These are phyloP conservation scores for Chlamydomonas applanata DNA, from an alignment of 139 green algal genomes.

Conservation along the genomic window DNA sequence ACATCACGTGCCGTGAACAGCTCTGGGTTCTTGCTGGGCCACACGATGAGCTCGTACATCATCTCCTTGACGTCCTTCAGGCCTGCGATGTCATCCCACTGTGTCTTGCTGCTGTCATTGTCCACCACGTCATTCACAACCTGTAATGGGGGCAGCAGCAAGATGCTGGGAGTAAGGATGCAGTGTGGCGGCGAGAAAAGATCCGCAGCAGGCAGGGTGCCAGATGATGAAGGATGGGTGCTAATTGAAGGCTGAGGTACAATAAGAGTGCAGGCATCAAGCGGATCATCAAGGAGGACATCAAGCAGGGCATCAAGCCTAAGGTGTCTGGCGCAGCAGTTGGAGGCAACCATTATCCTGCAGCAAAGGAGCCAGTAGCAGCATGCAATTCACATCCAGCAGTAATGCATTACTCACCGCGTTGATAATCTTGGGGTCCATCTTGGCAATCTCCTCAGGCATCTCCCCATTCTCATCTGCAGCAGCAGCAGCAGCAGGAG, in stretches of 20 bases:
- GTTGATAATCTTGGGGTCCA: slow-evolving; percentile 48
- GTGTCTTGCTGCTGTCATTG: not conserved
- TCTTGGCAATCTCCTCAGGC: slow-evolving; percentile 27
- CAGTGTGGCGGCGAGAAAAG: too few relatives aligned
- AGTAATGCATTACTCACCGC: slow-evolving; percentile 19
- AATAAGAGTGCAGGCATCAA: not conserved
- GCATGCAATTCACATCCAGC: not conserved
- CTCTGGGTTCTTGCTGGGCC: slow-evolving; percentile 91
- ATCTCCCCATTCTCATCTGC: slow-evolving; percentile 21
- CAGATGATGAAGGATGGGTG: too few relatives aligned
- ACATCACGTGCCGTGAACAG: slow-evolving; percentile 78
- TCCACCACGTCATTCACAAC: slow-evolving; percentile 38
- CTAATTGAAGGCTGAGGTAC: not conserved
- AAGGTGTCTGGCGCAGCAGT: too few relatives aligned
- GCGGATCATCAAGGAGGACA: too few relatives aligned
- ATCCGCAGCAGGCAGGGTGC: too few relatives aligned
- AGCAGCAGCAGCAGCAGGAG: not conserved
- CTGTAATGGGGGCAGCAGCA: too few relatives aligned
- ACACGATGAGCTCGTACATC: slow-evolving; percentile 95
- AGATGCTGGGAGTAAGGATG: too few relatives aligned
- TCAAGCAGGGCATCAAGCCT: too few relatives aligned
- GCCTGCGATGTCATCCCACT: slow-evolving; percentile 76
- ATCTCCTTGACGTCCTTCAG: slow-evolving; percentile 80
- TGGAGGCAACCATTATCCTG: too few relatives aligned
- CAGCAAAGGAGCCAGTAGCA: too few relatives aligned